Evolutionary conservation across 202 grass and related monocot species (phyloP), one percentile per base, ranked within the genome.

Genomic region (Eragrostis tef): DNA sequence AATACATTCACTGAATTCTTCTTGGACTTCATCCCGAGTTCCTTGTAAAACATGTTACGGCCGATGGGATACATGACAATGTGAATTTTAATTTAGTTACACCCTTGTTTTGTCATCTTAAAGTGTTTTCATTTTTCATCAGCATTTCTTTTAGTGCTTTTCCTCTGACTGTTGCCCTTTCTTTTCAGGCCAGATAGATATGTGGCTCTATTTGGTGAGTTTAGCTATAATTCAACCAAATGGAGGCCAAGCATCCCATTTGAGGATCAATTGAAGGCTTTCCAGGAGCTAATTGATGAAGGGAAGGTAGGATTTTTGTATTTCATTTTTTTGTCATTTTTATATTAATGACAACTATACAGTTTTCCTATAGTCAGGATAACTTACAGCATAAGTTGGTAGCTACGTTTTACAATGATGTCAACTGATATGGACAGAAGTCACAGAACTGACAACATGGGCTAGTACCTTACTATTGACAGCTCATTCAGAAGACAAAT

Each of bases 111-210:
- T 0, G 1, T 46, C 17, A 7, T 47, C 43, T 69, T 67, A 15
- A 53, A 45, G 0, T 36, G 44, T 58, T 49, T 25, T 17, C 10
- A 50, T 52, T 63, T 6, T 3, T 9, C 8, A 48, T 14, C 39
- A 16, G 12, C 3, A 69, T 80, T 73, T 0, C 2, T 24, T 53
- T 53, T 5, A 19, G 34, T 34, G 48, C 13, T 74, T 43, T 65
- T 54, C 20, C 10, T 48, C 17, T 64, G 9, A 65, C 26, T 52
- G 86, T 73, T 82, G 5, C 11, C 67, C 61, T 67, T 47, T 85
- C 45, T 90, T 25, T 89, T 69, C 81, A 97, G 94, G 94, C 92
- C 94, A 79, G 94, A 97, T 94, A 91, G 94, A 60, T 97, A 97
- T 89, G 94, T 97, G 57, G 22, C 79, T 43, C 57, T 97, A 48